Base-by-base conservation (phyloP, 345 rosid genomes). In the Salix purpurea region DNA sequence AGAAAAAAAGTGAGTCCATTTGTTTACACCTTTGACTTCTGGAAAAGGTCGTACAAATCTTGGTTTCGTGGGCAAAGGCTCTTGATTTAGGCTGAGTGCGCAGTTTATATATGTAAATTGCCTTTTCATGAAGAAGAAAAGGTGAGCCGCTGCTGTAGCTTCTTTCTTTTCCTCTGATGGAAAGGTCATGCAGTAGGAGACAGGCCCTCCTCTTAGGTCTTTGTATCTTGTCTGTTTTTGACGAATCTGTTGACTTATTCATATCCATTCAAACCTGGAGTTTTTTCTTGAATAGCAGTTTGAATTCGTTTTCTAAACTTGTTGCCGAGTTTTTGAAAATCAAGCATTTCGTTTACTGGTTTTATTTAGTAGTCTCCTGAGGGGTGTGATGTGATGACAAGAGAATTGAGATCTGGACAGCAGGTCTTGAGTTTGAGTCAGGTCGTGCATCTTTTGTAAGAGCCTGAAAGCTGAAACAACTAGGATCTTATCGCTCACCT, bases 331-430 rank as follows among this genome's bases (percentile, higher is more conserved):
- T 46, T 4, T 46, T 46, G 50, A 46, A 46, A 46, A 46, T 46
- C 14, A 46, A 46, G 50, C 50, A 46, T 46, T 46, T 46, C 18
- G 5, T 46, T 46, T 46, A 46, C 3, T 0, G 15, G 50, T 44
- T 40, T 40, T 40, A 6, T 9, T 40, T 40, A 1, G 44, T 4
- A 32, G 34, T 32, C 34, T 0, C 0, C 0, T 0, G 34, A 32
- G 4, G 30, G 32, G 34, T 4, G 4, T 32, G 34, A 4, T 5
- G 5, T 32, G 34, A 32, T 32, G 34, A 32, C 5, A 32, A 32
- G 0, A 0, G 0, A 32, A 0, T 32, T 0, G 0, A 32, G 5
- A 32, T 32, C 5, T 4, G 34, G 0, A 32, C 0, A 32, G 0
- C 5, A 32, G 34, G 5, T 32, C 34, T 32, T 0, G 34, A 32